Percentiles rank a stretch among this genome's conserved stretches.
Evolutionary conservation across 2,329 filamentous ascomycete genomes (phyloP).

Genomic region (Emmonsia crescens): DNA sequence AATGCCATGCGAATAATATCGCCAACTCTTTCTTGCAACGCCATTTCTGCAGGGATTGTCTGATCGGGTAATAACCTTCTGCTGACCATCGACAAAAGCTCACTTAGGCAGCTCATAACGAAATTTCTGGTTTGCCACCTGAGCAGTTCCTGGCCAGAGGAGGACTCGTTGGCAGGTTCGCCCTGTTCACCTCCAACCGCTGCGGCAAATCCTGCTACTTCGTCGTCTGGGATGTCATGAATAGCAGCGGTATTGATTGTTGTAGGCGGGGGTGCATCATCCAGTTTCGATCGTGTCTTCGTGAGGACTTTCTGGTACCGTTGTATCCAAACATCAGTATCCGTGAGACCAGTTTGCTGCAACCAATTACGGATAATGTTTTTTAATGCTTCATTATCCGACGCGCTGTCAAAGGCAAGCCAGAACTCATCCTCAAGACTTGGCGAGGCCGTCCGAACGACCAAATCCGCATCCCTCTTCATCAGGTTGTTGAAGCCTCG

Average conservation of each 20-base stretch:
- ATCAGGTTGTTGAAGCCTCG: slow-evolving; percentile 89
- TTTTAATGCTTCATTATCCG: slow-evolving; percentile 66
- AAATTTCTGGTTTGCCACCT: slow-evolving; percentile 95
- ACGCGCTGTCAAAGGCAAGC: slow-evolving; percentile 70
- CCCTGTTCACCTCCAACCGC: slow-evolving; percentile 54
- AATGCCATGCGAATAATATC: slow-evolving; percentile 96
- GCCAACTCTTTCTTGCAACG: slow-evolving; percentile 71
- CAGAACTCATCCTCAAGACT: slow-evolving; percentile 86
- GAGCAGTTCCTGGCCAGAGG: slow-evolving; percentile 69
- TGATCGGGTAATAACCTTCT: slow-evolving; percentile 70
- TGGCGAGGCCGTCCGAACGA: slow-evolving; percentile 61
- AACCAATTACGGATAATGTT: slow-evolving; percentile 91
- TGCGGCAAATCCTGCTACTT: slow-evolving; percentile 90
- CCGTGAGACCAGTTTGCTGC: slow-evolving; percentile 69
- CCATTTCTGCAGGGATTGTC: slow-evolving; percentile 64
- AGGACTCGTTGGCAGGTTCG: slow-evolving; percentile 39
- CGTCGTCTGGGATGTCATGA: slow-evolving; percentile 86
- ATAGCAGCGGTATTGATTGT: slow-evolving; percentile 33
- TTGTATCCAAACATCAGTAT: slow-evolving; percentile 77
- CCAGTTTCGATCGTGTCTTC: slow-evolving; percentile 63
- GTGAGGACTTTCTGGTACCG: slow-evolving; percentile 81
- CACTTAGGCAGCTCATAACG: slow-evolving; percentile 77
- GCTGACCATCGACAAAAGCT: slow-evolving; percentile 66
- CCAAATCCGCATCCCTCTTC: slow-evolving; percentile 78
- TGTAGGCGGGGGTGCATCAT: slow-evolving; percentile 31